Conservation (phyloP, 2,329 filamentous ascomycete species). For the Colletotrichum tofieldiae region DNA sequence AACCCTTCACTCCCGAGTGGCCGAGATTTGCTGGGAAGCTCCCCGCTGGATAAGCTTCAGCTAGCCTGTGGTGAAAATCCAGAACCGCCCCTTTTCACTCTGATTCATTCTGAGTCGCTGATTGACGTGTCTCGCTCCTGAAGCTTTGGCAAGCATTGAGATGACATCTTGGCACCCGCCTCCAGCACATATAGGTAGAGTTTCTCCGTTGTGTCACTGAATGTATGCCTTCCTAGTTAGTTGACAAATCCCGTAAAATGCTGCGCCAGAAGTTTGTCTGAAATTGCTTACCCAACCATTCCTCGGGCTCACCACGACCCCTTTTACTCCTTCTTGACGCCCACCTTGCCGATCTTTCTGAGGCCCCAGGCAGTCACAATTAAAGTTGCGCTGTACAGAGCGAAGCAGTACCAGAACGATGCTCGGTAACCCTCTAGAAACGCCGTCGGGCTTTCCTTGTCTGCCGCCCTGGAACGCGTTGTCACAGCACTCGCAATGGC, state of each 20-base stretch:
- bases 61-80: not conserved
- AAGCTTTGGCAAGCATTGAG: conserved; percentile 7
- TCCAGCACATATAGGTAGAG: not conserved
- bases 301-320: not conserved
- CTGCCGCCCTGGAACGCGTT: conserved; percentile 51
- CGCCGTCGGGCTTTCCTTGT: conserved; percentile 47
- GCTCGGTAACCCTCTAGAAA: conserved; percentile 69
- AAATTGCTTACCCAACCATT: not conserved
- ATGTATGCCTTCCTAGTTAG: not conserved
- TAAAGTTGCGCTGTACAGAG: conserved; percentile 47
- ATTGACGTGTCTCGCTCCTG: not conserved
- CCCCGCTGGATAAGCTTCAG: conserved; percentile 20
- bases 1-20: conserved; percentile 9
- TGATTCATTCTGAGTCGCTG: too few species aligned
- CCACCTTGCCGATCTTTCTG: conserved; percentile 63
- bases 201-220: conserved; percentile 13
- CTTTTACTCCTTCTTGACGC: conserved; percentile 59
- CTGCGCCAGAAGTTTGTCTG: not conserved
- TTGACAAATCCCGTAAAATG: not conserved
- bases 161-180: conserved; percentile 15
- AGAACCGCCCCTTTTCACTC: not conserved
- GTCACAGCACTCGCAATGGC: conserved; percentile 64
- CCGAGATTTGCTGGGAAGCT: conserved; percentile 19
- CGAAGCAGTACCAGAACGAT: conserved; percentile 69
- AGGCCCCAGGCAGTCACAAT: conserved; percentile 61